Percentiles rank a stretch among this genome's conserved stretches.
These are phyloP conservation scores for Knoxdaviesia capensis DNA, from an alignment of 2,329 filamentous ascomycete genomes.

Conservation along the genomic window DNA sequence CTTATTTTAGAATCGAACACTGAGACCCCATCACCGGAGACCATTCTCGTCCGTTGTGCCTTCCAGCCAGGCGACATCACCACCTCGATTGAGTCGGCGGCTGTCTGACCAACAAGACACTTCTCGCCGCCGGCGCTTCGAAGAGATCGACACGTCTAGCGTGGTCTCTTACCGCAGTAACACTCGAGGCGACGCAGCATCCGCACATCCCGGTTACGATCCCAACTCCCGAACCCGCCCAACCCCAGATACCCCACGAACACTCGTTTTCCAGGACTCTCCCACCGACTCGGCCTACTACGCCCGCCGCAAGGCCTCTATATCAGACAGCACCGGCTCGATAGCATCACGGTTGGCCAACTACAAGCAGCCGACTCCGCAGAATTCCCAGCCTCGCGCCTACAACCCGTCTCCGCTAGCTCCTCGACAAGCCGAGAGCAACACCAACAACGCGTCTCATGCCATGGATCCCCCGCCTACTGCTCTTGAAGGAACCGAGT, in stretches of 20 bases:
- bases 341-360: constrained; percentile 21
- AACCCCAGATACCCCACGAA: constrained; percentile 28
- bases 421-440: constrained; percentile 18
- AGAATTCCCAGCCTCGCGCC: constrained; percentile 18
- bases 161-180: constrained; percentile 19
- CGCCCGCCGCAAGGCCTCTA: constrained; percentile 17
- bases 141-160: constrained; percentile 13
- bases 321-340: constrained; percentile 24
- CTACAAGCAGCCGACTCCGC: constrained; percentile 19
- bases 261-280: constrained; percentile 25
- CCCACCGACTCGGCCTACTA: constrained; percentile 8
- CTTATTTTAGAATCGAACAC: no score
- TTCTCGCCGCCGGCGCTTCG: constrained; percentile 9
- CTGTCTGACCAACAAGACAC: constrained; percentile 36
- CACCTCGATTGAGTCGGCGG: constrained; percentile 28
- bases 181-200: constrained; percentile 21
- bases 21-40: constrained; percentile 24
- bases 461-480: constrained; percentile 6
- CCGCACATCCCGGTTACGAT: constrained; percentile 16
- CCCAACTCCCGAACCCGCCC: constrained; percentile 15
- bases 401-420: constrained; percentile 43
- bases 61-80: constrained; percentile 26
- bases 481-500: constrained; percentile 53
- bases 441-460: background rate
- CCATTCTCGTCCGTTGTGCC: constrained; percentile 31